Base-by-base conservation (phyloP, 1,284 basidiomycete species). In the Naganishia albida region DNA sequence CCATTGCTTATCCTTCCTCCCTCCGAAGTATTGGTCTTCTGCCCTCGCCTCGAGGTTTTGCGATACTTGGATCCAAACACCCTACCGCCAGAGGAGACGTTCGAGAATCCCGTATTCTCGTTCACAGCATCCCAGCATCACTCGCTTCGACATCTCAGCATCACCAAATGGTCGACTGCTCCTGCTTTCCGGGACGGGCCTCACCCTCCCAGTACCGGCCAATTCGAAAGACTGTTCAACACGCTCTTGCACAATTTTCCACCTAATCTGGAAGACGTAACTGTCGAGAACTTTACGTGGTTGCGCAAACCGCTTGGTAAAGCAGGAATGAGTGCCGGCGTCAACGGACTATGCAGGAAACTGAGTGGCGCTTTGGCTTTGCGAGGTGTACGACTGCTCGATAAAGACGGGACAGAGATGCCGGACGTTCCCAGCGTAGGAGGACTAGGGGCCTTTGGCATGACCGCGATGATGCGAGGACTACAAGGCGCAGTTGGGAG, bases 271-370 rank as follows among this genome's bases (percentile, higher is more conserved):
- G 46, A 49, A 49, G 56, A 60, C 28, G 53, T 65, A 2, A 43
- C 49, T 12, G 64, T 65, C 23, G 64, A 65, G 40, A 53, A 59
- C 25, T 65, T 65, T 39, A 38, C 64, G 3, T 65, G 64, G 64
- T 38, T 65, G 7, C 34, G 56, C 13, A 57, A 51, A 38, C 49
- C 52, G 12, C 28, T 65, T 39, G 64, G 64, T 10, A 65, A 51
- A 23, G 64, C 64, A 30, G 64, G 54, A 10, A 51, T 65, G 64
- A 57, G 56, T 18, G 56, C 64, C 12, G 64, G 64, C 1, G 48
- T 65, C 8, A 65, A 65, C 49, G 64, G 64, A 4, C 43, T 57
- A 8, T 46, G 55, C 26, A 40, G 64, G 49, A 51, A 48, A 23
- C 50, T 56, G 43, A 51, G 54, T 23, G 56, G 52, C 12, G 46